These are phyloP conservation scores for Eucalyptus paniculata DNA, from an alignment of 345 rosid species.

Conservation along the genomic window DNA sequence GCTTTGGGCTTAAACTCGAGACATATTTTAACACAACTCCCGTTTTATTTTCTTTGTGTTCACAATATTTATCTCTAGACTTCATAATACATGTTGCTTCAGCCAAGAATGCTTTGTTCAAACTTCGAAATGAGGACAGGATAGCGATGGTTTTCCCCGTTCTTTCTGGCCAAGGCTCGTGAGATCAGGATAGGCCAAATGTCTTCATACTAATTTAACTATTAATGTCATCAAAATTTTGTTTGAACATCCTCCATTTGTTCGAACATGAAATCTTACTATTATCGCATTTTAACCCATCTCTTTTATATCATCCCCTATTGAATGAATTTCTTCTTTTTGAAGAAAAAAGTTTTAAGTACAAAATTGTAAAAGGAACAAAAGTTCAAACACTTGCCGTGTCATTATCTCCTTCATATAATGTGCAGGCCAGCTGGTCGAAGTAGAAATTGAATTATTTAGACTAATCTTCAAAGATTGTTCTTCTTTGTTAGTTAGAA, in stretches of 20 bases:
- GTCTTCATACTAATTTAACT: not conserved
- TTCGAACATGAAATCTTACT: too few species aligned
- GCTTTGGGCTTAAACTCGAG: too few species aligned
- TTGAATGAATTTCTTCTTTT: too few species aligned
- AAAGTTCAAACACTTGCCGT: not conserved
- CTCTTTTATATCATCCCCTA: not conserved
- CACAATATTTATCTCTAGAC: not conserved
- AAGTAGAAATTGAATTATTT: too few species aligned
- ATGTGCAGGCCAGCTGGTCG: not conserved
- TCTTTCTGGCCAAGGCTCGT: not conserved
- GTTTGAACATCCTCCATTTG: too few species aligned
- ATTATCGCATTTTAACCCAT: too few species aligned
- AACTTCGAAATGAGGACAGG: too few species aligned
- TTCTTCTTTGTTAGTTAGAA: not conserved
- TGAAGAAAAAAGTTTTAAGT: not conserved
- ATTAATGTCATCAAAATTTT: too few species aligned
- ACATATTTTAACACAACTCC: too few species aligned
- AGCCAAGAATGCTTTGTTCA: not conserved
- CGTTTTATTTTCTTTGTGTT: not conserved
- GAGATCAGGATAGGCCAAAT: not conserved
- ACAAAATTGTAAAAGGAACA: not conserved
- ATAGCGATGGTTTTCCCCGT: not conserved
- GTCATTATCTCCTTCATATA: not conserved
- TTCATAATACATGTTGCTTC: not conserved
- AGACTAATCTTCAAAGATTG: not conserved